Evolutionary conservation across 768 basidiomycete genomes (phyloP), one percentile per base, ranked within the genome.

Genomic region (Termitomyces sp.): DNA sequence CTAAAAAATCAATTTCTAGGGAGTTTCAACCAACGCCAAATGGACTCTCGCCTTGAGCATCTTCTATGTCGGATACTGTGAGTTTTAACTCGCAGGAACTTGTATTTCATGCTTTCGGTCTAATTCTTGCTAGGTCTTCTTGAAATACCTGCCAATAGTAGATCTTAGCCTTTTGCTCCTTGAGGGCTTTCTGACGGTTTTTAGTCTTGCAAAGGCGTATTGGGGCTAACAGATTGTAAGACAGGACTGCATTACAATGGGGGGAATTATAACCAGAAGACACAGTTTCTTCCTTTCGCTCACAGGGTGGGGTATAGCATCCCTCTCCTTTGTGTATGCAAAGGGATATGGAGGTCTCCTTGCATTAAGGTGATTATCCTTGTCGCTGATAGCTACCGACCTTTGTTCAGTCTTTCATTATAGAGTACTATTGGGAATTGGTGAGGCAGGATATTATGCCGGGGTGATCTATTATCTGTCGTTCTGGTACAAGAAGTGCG

Each of bases 381-480:
- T 40, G 12, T 48, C 6, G 24, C 19, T n/a, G 24, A 17, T 26
- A 22, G 6, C 9, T 6, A 35, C 17, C 14, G 26, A 6, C 45
- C n/a, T 34, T 3, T 32, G 15, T 53, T 34, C 35, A 42, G 5
- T 21, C 5, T 19, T n/a, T 1, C 10, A 9, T n/a, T 32, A 5
- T 28, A 60, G 81, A n/a, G 77, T 83, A 2, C 64, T 82, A 4
- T 68, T 82, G 60, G 81, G 81, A 8, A 81, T 83, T n/a, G 81
- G 81, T 11, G 81, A 83, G 60, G 80, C 80, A 0, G 81, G 81
- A 1, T 83, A 77, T 56, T 82, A 82, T 55, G 80, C 80, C 0
- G 81, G 81, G 7, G 78, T 82, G 77, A 81, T 83, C 5, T 83
- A 83, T 56, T 83, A 83, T 59, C 65, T 82, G 26, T 82, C 81